Evolutionary conservation across 2,329 filamentous ascomycete species (phyloP).

Genomic region (Anisogramma anomala): DNA sequence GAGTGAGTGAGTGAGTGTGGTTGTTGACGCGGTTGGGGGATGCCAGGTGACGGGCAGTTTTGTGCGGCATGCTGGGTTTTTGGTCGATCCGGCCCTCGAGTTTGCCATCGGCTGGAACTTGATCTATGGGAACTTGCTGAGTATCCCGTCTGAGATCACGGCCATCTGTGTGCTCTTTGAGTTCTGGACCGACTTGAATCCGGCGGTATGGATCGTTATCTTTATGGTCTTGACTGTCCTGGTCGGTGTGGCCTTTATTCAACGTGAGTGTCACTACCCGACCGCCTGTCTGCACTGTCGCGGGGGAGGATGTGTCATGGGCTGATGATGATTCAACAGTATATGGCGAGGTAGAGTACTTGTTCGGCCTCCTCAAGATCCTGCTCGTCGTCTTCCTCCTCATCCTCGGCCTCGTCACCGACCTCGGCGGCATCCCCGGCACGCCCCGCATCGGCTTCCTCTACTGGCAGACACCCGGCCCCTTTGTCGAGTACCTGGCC

Average conservation of each 20-base stretch:
- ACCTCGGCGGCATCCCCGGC: slow-evolving; percentile 49
- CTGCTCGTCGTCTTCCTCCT: slow-evolving; percentile 50
- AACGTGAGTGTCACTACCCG: slow-evolving; percentile 17
- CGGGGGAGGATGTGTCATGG: no score
- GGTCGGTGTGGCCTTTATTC: slow-evolving; percentile 46
- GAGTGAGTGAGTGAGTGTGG: no score
- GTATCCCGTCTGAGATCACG: slow-evolving; percentile 48
- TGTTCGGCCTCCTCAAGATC: slow-evolving; percentile 44
- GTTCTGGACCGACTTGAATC: slow-evolving; percentile 50
- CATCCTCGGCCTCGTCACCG: slow-evolving; percentile 49
- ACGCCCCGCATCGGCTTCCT: slow-evolving; percentile 50
- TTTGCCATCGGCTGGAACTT: slow-evolving; percentile 44
- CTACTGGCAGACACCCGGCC: slow-evolving; percentile 57
- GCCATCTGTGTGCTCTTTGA: slow-evolving; percentile 51
- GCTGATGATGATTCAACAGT: slow-evolving; percentile 21
- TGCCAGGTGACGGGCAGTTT: slow-evolving; percentile 46
- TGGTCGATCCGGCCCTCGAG: slow-evolving; percentile 49
- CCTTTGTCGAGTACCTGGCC: slow-evolving; percentile 55
- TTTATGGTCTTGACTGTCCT: slow-evolving; percentile 42
- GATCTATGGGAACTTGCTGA: slow-evolving; percentile 43
- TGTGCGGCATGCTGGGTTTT: slow-evolving; percentile 47
- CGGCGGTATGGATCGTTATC: slow-evolving; percentile 38
- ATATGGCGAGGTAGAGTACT: slow-evolving; percentile 47
- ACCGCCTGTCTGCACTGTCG: no score
- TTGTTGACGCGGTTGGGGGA: no score